These are phyloP conservation scores for Axilococcus clingmanii DNA, from an alignment of 139 green algal genomes.

Conservation along the genomic window DNA sequence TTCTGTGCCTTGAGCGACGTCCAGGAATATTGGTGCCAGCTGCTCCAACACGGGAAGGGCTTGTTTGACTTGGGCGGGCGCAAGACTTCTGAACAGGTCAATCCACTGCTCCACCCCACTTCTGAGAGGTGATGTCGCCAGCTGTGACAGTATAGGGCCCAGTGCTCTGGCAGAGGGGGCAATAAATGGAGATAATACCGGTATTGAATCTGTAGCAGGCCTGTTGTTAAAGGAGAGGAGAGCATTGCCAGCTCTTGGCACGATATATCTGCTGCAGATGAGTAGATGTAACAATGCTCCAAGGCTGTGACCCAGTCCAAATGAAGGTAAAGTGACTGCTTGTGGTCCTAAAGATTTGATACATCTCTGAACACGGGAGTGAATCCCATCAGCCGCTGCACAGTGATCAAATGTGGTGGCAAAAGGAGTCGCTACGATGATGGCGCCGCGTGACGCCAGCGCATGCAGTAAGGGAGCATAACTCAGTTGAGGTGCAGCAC, in stretches of 20 bases:
- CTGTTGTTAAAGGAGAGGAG: constrained; percentile 89
- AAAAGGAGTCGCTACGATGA: constrained; percentile 74
- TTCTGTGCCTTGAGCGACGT: constrained; percentile 52
- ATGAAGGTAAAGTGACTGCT: constrained; percentile 51
- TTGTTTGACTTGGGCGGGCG: constrained; percentile 28
- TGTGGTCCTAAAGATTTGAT: constrained; percentile 39
- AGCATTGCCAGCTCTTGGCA: constrained; percentile 62
- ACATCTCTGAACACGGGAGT: constrained; percentile 73
- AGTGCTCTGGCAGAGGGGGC: constrained; percentile 56
- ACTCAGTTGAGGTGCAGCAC: constrained; percentile 74
- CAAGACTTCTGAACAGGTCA: constrained; percentile 25
- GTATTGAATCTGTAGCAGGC: constrained; percentile 57
- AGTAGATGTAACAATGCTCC: constrained; percentile 77
- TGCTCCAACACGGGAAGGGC: constrained; percentile 83
- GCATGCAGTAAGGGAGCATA: constrained; percentile 70
- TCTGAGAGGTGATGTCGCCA: constrained; percentile 55
- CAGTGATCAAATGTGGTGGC: constrained; percentile 82
- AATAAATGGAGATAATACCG: constrained; percentile 70
- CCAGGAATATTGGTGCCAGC: constrained; percentile 72
- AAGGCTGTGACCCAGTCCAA: constrained; percentile 82
- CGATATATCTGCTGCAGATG: constrained; percentile 66
- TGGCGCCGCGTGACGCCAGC: constrained; percentile 54
- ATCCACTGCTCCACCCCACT: constrained; percentile 34
- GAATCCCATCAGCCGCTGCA: constrained; percentile 72
- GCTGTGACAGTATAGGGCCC: constrained; percentile 61